Percentiles rank a stretch among this genome's conserved stretches.
phyloP scores from a whole-genome alignment of 257 asterid genomes.

The Vinca minor region DNA sequence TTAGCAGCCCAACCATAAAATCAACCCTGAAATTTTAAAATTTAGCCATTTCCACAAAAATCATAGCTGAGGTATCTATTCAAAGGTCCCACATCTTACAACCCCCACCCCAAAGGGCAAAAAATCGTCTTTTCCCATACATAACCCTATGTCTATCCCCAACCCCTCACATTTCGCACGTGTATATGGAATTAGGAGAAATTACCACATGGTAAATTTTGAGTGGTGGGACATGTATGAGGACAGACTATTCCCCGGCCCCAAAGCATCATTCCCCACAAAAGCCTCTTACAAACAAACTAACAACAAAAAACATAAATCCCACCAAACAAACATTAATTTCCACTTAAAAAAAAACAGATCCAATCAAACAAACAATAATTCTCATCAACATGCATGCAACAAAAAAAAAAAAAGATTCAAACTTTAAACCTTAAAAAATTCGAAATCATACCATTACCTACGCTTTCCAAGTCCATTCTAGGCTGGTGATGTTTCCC shows the following conservation, averaged over 20 bases:
- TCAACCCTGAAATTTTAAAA: slow-evolving; percentile 18
- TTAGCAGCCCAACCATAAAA: slow-evolving; percentile 23
- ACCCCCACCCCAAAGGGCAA: no score
- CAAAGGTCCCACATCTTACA: slow-evolving; percentile 54
- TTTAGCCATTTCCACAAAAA: slow-evolving; percentile 30
- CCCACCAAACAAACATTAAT: slow-evolving; percentile 11
- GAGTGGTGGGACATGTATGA: no score
- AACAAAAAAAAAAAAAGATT: no score
- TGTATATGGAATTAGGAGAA: no score
- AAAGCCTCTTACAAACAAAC: slow-evolving; percentile 10
- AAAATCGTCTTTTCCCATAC: no score
- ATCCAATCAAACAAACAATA: slow-evolving; percentile 16
- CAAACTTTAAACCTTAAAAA: slow-evolving; percentile 4
- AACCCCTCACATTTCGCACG: no score
- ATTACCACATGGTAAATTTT: no score
- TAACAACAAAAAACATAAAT: slow-evolving; percentile 13
- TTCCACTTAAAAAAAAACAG: slow-evolving; percentile 9
- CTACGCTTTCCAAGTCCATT: slow-evolving; percentile 41
- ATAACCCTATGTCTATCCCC: no score
- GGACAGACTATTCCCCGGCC: no score
- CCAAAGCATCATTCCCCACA: slow-evolving; percentile 19
- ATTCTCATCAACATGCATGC: slow-evolving; percentile 35
- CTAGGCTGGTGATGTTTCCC: slow-evolving; percentile 40
- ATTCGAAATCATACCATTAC: slow-evolving; percentile 24
- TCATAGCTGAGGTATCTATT: slow-evolving; percentile 37